A percentile compares a stretch with the other conserved stretches of the same genome.
These are phyloP conservation scores for Mucor mucedo DNA, from an alignment of 371 early-diverging fungal species.

Conservation along the genomic window DNA sequence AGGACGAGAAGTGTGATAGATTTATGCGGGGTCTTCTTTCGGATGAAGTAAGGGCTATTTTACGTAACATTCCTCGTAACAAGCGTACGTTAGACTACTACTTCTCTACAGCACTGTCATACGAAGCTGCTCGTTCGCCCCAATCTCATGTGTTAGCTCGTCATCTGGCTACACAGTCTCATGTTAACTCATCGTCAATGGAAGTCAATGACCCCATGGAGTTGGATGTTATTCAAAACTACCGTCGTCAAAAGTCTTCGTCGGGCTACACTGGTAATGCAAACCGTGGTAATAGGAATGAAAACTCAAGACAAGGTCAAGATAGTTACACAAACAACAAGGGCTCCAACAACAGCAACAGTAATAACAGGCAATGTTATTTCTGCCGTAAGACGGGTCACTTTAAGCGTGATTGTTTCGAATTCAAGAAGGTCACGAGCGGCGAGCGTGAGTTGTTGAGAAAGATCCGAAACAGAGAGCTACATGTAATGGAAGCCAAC, in stretches of 20 bases:
- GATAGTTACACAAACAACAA: too few species aligned
- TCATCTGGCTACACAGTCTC: neutral
- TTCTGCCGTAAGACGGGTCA: too few species aligned
- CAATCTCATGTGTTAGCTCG: neutral
- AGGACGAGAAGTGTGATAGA: conserved; percentile 1
- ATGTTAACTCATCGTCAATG: neutral
- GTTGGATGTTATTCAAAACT: conserved; percentile 1
- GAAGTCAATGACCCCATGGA: conserved; percentile 4
- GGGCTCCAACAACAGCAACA: too few species aligned
- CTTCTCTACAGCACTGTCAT: neutral
- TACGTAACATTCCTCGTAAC: neutral
- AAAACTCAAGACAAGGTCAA: too few species aligned
- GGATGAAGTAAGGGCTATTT: neutral
- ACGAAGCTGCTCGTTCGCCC: neutral
- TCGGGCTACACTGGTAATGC: neutral
- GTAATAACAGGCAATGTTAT: too few species aligned
- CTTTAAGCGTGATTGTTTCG: too few species aligned
- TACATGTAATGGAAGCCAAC: too few species aligned
- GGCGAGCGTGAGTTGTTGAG: too few species aligned
- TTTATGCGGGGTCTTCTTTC: neutral
- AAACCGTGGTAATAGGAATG: too few species aligned
- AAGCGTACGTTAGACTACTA: neutral
- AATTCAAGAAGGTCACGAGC: too few species aligned
- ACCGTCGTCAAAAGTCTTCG: neutral
- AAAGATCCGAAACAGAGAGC: too few species aligned